Percentiles rank a stretch among this genome's conserved stretches.
These are phyloP conservation scores for Solanum dulcamara DNA, from an alignment of 257 asterid species.

Conservation along the genomic window DNA sequence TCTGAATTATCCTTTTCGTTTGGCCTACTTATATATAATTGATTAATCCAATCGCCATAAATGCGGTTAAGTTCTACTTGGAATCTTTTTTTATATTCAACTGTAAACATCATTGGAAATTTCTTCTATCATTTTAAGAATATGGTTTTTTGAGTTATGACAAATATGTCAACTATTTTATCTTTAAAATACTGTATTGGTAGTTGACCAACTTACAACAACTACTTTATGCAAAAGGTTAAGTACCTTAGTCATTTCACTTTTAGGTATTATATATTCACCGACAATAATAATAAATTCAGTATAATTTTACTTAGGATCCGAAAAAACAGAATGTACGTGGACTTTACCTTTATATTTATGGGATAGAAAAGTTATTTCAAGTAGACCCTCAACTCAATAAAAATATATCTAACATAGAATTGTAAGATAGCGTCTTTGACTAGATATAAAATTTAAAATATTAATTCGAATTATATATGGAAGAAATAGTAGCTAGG, in stretches of 20 bases:
- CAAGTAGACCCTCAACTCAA: not conserved
- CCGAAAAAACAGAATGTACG: not conserved
- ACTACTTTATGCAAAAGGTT: not conserved
- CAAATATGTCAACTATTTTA: not conserved
- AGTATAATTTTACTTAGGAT: fast-evolving
- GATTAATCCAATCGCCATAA: not conserved
- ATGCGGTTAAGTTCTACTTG: not conserved
- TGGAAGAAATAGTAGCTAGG: not conserved
- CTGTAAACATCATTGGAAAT: not conserved
- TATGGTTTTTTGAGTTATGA: not conserved
- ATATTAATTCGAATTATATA: not conserved
- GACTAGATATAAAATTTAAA: not conserved
- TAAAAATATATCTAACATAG: no score
- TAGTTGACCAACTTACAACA: not conserved
- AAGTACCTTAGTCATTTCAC: not conserved
- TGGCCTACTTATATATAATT: not conserved
- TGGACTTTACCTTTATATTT: not conserved
- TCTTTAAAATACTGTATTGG: not conserved
- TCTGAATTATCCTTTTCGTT: not conserved
- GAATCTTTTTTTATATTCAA: not conserved
- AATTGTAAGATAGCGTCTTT: not conserved
- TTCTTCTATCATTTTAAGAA: not conserved
- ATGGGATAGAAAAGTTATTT: no score
- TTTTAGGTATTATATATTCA: not conserved
- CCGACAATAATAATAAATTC: not conserved